phyloP scores from a whole-genome alignment of 2,329 filamentous ascomycete genomes.

The Microcyclospora pomicola region DNA sequence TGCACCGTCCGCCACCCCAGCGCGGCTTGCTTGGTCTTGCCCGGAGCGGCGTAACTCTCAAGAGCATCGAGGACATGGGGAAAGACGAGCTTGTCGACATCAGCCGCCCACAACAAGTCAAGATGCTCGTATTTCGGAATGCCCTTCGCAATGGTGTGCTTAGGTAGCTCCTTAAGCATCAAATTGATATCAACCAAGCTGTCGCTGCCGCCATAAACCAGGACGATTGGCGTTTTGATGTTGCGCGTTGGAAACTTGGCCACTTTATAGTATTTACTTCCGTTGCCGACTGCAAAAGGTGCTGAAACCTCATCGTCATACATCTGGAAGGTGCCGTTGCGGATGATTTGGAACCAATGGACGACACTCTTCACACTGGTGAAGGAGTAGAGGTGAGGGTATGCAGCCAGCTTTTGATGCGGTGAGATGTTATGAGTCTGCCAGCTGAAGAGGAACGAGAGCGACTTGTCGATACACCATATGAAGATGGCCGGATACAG shows the following conservation, averaged over 20 bases:
- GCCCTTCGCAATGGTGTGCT: slow-evolving; percentile 70
- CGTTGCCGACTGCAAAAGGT: slow-evolving; percentile 54
- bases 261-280: slow-evolving; percentile 83
- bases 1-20: slow-evolving; percentile 8
- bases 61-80: slow-evolving; percentile 83
- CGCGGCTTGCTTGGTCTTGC: slow-evolving; percentile 11
- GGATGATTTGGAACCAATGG: slow-evolving; percentile 99
- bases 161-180: slow-evolving; percentile 80
- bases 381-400: slow-evolving; percentile 91
- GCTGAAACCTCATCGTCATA: slow-evolving; percentile 88
- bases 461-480: slow-evolving; percentile 66
- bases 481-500: slow-evolving; percentile 91
- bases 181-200: slow-evolving; percentile 85
- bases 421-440: slow-evolving; percentile 66
- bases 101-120: slow-evolving; percentile 86
- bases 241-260: slow-evolving; percentile 93
- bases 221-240: slow-evolving; percentile 86
- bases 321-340: slow-evolving; percentile 94
- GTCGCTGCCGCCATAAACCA: slow-evolving; percentile 88
- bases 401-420: slow-evolving; percentile 86
- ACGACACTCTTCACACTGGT: slow-evolving; percentile 95
- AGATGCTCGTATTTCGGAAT: slow-evolving; percentile 92
- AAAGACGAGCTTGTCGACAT: slow-evolving; percentile 74
- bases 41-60: slow-evolving; percentile 42
- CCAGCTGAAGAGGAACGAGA: slow-evolving; percentile 85